Percentiles rank a stretch among this genome's conserved stretches.
phyloP scores from a whole-genome alignment of 225 moss, liverwort and hornwort genomes.

The Antitrichia curtipendula region DNA sequence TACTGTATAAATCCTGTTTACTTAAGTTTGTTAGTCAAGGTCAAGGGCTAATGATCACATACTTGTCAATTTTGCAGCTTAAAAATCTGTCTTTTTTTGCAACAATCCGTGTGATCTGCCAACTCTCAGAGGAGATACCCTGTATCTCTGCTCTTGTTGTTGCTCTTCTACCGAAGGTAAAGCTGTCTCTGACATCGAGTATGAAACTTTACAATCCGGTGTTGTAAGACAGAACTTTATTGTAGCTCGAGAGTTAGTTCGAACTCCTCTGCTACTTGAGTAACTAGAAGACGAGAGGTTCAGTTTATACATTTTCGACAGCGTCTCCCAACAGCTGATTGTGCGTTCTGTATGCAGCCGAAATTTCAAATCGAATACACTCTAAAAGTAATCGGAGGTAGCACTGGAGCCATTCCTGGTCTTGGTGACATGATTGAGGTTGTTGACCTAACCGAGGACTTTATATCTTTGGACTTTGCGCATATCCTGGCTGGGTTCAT shows the following conservation, averaged over 20 bases:
- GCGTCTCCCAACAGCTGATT: background rate
- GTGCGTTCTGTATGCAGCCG: slow-evolving; percentile 44
- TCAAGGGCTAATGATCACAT: background rate
- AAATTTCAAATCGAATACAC: slow-evolving; percentile 79
- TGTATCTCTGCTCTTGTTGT: slow-evolving; percentile 94
- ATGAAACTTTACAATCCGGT: background rate
- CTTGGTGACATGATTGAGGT: slow-evolving; percentile 86
- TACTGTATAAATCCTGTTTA: background rate
- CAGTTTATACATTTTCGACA: background rate
- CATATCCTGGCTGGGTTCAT: background rate
- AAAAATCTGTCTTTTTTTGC: slow-evolving; percentile 82
- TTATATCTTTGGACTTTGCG: background rate
- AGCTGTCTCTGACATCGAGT: background rate
- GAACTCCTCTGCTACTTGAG: background rate
- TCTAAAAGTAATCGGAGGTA: slow-evolving; percentile 83
- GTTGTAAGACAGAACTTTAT: background rate
- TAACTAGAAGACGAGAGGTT: background rate
- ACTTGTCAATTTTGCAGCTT: slow-evolving; percentile 36
- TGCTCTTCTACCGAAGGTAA: slow-evolving; percentile 70
- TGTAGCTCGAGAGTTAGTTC: background rate
- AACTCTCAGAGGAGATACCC: slow-evolving; percentile 86
- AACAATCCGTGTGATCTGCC: slow-evolving; percentile 80
- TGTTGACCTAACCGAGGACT: background rate
- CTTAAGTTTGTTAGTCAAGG: background rate
- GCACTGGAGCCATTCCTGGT: slow-evolving; percentile 73